Conservation (phyloP, 2,329 filamentous ascomycete species). For the Colletotrichum eremochloae region DNA sequence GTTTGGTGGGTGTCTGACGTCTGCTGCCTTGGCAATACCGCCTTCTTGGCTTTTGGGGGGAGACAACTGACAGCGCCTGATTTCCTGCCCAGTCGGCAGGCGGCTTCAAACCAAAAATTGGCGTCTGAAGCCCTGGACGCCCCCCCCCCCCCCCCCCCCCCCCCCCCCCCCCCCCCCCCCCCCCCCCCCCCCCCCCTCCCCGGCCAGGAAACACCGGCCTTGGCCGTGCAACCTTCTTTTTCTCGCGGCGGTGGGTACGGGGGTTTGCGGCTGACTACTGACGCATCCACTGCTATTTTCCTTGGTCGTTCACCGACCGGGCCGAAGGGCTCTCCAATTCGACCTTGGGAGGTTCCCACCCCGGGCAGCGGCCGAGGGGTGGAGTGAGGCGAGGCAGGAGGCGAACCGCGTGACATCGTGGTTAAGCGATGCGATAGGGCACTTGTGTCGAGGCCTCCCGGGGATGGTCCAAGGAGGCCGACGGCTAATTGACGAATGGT, state of each 20-base stretch:
- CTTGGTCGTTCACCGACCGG: constrained; percentile 30
- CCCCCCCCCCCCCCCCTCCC: not conserved
- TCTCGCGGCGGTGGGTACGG: not conserved
- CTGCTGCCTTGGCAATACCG: not conserved
- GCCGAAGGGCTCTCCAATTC: constrained; percentile 26
- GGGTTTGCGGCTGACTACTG: constrained; percentile 1
- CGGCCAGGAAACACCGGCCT: constrained; percentile 14
- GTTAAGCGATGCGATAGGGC: constrained; percentile 28
- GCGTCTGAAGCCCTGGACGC: not conserved
- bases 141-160: not conserved
- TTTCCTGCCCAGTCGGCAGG: not conserved
- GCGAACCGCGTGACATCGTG: constrained; percentile 7
- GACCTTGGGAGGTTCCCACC: constrained; percentile 24
- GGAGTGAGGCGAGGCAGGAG: not conserved
- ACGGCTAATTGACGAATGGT: constrained; percentile 6
- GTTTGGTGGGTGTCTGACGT: no score
- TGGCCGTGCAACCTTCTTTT: constrained; percentile 24
- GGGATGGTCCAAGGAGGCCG: constrained; percentile 2
- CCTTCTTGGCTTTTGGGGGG: not conserved
- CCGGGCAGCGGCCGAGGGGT: constrained; percentile 19
- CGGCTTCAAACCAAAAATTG: constrained; percentile 2
- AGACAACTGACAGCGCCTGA: not conserved
- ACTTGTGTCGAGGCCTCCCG: constrained; percentile 19
- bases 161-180: not conserved
- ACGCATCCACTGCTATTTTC: constrained; percentile 4